Conservation (phyloP, 768 basidiomycete species). For the Boletus reticuloceps region DNA sequence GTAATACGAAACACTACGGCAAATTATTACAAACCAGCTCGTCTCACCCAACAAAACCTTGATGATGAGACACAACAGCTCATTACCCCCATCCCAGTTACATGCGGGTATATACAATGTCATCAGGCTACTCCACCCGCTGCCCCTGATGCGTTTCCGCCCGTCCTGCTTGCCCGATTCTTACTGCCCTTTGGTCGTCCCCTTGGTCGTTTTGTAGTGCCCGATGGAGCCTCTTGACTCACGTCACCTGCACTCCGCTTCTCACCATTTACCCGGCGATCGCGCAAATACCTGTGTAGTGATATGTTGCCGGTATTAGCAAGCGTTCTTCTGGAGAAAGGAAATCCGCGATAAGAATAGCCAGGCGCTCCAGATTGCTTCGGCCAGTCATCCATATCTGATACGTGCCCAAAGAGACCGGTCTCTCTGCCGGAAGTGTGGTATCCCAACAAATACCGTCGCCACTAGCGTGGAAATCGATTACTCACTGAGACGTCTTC, state of each 20-base stretch:
- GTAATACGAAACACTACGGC: background rate
- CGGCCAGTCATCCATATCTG: background rate
- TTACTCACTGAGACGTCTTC: conserved; percentile 50
- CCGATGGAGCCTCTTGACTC: conserved; percentile 29
- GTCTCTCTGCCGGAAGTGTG: background rate
- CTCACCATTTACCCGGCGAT: conserved; percentile 55
- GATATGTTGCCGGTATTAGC: conserved; percentile 17
- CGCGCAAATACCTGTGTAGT: conserved; percentile 52
- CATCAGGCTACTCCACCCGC: background rate
- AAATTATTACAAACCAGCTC: conserved; percentile 6
- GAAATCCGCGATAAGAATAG: conserved; percentile 1
- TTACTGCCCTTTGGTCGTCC: conserved; percentile 73
- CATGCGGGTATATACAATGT: conserved; percentile 8
- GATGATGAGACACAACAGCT: no score
- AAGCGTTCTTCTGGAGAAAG: conserved; percentile 7
- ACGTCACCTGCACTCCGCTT: conserved; percentile 28
- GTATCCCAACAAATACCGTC: background rate
- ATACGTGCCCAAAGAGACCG: conserved; percentile 1
- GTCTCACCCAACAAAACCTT: background rate
- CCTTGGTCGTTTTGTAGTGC: conserved; percentile 50
- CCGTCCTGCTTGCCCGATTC: conserved; percentile 36
- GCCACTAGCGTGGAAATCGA: conserved; percentile 11
- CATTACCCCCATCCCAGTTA: no score
- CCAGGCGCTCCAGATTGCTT: background rate
- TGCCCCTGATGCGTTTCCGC: conserved; percentile 13